Evolutionary conservation across 352 stramenopile genomes (phyloP).

Genomic region (Globisporangium cylindrosporum): DNA sequence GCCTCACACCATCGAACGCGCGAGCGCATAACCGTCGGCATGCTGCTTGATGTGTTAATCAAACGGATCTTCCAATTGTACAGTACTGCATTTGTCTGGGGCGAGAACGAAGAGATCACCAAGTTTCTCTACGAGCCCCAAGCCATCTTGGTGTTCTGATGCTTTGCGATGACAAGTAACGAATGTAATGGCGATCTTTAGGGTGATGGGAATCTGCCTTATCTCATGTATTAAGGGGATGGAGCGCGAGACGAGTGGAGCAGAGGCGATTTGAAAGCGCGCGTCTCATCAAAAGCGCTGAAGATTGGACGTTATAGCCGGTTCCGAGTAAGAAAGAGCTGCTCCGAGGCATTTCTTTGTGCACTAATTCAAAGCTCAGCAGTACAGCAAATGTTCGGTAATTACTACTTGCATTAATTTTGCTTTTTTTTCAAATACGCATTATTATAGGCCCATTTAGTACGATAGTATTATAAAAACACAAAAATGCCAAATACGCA

Average conservation of each 20-base stretch:
- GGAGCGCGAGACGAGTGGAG: background rate
- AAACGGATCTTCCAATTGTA: background rate
- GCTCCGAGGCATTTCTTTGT: background rate
- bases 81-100: too few species aligned
- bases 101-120: background rate
- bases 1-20: background rate
- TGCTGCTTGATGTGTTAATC: background rate
- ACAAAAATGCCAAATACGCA: background rate
- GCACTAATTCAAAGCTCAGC: background rate
- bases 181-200: slow-evolving; percentile 6
- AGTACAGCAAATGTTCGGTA: background rate
- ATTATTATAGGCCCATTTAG: background rate
- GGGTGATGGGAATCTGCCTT: slow-evolving; percentile 11
- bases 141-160: background rate
- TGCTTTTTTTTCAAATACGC: background rate
- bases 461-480: background rate
- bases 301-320: background rate
- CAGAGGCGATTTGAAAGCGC: background rate
- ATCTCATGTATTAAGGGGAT: slow-evolving; percentile 2
- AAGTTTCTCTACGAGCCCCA: background rate
- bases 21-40: background rate
- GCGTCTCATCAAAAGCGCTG: slow-evolving; percentile 2
- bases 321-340: slow-evolving; percentile 2
- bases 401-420: background rate
- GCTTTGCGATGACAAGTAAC: background rate